Conservation (phyloP, 2,329 filamentous ascomycete genomes). For the Fusarium sp. region DNA sequence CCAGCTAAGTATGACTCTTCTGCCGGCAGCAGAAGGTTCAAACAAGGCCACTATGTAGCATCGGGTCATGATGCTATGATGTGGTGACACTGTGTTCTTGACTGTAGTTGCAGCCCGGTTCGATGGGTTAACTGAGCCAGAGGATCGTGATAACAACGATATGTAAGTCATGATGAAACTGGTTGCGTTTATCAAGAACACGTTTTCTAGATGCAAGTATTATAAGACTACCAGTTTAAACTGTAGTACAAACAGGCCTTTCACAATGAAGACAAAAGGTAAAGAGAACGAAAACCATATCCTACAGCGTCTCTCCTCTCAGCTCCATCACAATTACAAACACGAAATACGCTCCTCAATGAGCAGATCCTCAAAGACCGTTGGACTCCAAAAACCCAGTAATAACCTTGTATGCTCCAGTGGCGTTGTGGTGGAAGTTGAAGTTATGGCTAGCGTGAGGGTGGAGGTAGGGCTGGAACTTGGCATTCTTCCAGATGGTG, state of each 20-base stretch:
- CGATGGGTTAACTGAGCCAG: no score
- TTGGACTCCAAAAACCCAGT: slow-evolving; percentile 19
- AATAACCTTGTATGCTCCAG: slow-evolving; percentile 27
- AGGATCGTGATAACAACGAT: neutral
- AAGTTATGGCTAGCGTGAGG: slow-evolving; percentile 34
- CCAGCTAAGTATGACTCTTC: no score
- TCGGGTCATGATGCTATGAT: no score
- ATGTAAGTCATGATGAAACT: neutral
- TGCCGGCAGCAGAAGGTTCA: no score
- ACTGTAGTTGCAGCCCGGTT: no score
- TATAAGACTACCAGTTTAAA: neutral
- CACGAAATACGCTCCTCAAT: no score
- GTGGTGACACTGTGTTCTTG: no score
- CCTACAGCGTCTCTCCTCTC: neutral
- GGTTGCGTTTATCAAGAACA: neutral
- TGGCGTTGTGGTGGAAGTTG: slow-evolving; percentile 33
- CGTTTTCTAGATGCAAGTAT: neutral
- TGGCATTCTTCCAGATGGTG: slow-evolving; percentile 32
- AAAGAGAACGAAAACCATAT: neutral
- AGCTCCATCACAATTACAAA: neutral
- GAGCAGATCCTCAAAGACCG: neutral
- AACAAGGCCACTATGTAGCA: no score
- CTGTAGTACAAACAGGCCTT: no score
- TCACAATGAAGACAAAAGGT: neutral
- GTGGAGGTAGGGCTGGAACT: slow-evolving; percentile 29